These are phyloP conservation scores for Canariomyces notabilis DNA, from an alignment of 2,329 filamentous ascomycete genomes.

Conservation along the genomic window DNA sequence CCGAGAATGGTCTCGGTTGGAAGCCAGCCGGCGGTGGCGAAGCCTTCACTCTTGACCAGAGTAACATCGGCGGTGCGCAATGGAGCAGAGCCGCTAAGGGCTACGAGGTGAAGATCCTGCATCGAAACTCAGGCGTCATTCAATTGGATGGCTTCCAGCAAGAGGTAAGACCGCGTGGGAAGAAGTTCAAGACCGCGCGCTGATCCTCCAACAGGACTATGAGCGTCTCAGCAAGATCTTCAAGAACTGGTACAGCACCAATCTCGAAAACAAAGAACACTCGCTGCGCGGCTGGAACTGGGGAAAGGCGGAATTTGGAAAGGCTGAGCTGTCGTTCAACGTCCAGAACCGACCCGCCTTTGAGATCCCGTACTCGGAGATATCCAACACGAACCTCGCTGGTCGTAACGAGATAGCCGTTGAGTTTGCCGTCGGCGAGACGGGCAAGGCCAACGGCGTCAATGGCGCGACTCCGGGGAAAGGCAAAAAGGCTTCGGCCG, in stretches of 20 bases:
- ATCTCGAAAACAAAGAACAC: conserved; percentile 87
- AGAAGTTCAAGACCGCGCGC: conserved; percentile 1
- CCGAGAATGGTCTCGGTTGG: conserved; percentile 93
- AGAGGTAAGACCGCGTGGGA: conserved; percentile 50
- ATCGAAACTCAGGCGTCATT: conserved; percentile 76
- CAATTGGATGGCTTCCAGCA: conserved; percentile 94
- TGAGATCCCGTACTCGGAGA: conserved; percentile 94
- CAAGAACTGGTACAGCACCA: conserved; percentile 97
- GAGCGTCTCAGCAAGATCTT: conserved; percentile 89
- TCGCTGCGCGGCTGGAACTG: conserved; percentile 97
- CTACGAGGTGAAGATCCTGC: conserved; percentile 87
- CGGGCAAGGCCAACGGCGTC: conserved; percentile 68
- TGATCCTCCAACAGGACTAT: conserved; percentile 57
- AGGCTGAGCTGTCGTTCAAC: conserved; percentile 92
- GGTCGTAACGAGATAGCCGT: conserved; percentile 97
- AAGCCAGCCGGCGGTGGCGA: conserved; percentile 83
- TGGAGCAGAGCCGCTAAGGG: conserved; percentile 93
- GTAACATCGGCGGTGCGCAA: conserved; percentile 79
- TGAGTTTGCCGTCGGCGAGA: conserved; percentile 77
- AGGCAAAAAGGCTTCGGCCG: conserved; percentile 85
- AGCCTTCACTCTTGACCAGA: conserved; percentile 86
- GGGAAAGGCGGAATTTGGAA: conserved; percentile 96
- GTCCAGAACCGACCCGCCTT: conserved; percentile 96
- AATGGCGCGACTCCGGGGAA: conserved; percentile 68
- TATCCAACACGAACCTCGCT: conserved; percentile 94